Percentiles rank a stretch among this genome's conserved stretches.
Conservation (phyloP, 306 rosid species). For the Cyamopsis tetragonoloba region DNA sequence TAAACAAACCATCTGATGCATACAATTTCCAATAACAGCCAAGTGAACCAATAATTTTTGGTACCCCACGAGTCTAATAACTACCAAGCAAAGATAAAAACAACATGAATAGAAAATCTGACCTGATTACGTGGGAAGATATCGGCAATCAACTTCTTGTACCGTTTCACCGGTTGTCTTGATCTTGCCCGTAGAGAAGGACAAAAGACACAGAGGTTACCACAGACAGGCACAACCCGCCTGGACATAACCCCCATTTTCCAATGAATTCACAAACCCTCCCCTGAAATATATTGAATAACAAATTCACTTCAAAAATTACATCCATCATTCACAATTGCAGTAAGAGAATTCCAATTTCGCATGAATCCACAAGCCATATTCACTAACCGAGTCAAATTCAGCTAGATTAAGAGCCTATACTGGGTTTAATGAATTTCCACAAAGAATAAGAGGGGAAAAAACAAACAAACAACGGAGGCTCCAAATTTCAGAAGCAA, state of each 20-base stretch:
- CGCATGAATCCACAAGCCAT: background rate
- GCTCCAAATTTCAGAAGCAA: conserved; percentile 2
- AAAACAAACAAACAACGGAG: background rate
- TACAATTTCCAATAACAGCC: background rate
- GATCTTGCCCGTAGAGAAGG: conserved; percentile 97
- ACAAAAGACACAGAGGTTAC: conserved; percentile 94
- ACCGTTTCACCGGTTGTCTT: conserved; percentile 93
- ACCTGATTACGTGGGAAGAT: conserved; percentile 90
- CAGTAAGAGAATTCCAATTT: conserved; percentile 14
- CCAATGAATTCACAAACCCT: conserved; percentile 33
- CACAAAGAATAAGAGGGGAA: too few relatives aligned
- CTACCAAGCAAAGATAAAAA: conserved; percentile 2
- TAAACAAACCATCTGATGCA: conserved; percentile 13
- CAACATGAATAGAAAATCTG: conserved; percentile 12
- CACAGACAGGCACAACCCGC: conserved; percentile 97
- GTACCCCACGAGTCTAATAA: background rate
- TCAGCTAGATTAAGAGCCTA: conserved; percentile 16
- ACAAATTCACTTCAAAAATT: conserved; percentile 14
- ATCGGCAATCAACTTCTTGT: conserved; percentile 81
- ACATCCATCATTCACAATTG: background rate
- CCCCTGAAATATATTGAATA: conserved; percentile 25
- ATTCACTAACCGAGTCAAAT: conserved; percentile 20
- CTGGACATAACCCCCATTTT: conserved; percentile 99
- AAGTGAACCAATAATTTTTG: background rate
- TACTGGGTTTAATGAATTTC: conserved; percentile 11